These are phyloP conservation scores for Microstegium vimineum DNA, from an alignment of 176 grass and related monocot species.

Conservation along the genomic window DNA sequence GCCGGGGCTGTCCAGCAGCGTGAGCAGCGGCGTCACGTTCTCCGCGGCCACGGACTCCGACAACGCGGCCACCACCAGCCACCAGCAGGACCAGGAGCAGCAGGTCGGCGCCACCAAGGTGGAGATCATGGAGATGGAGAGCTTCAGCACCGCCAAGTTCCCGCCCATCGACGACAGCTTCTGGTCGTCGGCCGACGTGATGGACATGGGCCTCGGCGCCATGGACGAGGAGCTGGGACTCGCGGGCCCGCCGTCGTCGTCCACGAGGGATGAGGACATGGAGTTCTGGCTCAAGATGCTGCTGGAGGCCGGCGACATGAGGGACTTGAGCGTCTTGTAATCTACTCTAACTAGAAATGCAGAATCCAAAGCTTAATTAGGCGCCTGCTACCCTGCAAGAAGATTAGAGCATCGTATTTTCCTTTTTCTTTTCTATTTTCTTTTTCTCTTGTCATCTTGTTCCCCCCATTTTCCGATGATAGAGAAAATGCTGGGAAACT, in stretches of 20 bases:
- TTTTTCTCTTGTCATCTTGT: neutral
- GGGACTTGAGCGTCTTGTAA: conserved; percentile 22
- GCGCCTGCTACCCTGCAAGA: neutral
- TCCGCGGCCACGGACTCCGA: conserved; percentile 31
- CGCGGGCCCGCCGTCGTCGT: neutral
- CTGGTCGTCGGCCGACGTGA: conserved; percentile 39
- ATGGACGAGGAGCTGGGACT: conserved; percentile 23
- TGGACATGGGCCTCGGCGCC: conserved; percentile 23
- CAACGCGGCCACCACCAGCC: conserved; percentile 18
- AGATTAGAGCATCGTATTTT: neutral
- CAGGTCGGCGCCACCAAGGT: neutral
- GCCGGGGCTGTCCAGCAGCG: conserved; percentile 34
- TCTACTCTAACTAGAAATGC: neutral
- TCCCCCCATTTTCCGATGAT: conserved; percentile 9
- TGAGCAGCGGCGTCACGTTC: conserved; percentile 33
- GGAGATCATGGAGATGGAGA: conserved; percentile 15
- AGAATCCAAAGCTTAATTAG: neutral
- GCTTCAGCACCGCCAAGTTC: conserved; percentile 21
- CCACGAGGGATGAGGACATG: conserved; percentile 38
- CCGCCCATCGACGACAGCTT: conserved; percentile 47
- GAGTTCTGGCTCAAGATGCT: conserved; percentile 62
- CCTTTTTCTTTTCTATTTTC: neutral
- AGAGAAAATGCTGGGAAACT: conserved; percentile 23
- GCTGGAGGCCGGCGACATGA: conserved; percentile 42
- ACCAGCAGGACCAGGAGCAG: neutral